Percentiles rank a stretch among this genome's conserved stretches.
These are phyloP conservation scores for Kodamaea alishanica DNA, from an alignment of 1,139 yeast genomes.

Conservation along the genomic window DNA sequence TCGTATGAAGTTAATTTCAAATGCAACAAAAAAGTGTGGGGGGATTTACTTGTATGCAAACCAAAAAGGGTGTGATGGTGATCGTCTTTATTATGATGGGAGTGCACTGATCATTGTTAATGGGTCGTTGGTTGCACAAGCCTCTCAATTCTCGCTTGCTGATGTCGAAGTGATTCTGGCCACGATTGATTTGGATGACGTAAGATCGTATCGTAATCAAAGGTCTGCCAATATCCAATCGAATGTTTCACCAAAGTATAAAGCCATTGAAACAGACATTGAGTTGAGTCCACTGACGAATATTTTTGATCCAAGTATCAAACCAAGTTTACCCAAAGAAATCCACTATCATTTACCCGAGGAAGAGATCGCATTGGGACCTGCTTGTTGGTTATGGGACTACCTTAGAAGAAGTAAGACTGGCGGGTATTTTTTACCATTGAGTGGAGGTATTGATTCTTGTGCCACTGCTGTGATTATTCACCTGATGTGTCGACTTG, in stretches of 20 bases:
- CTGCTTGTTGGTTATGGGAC: constrained; percentile 99
- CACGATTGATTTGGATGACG: constrained; percentile 89
- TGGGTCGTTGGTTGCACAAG: constrained; percentile 90
- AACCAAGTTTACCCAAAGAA: constrained; percentile 53
- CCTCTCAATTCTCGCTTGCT: constrained; percentile 77
- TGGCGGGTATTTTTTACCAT: constrained; percentile 87
- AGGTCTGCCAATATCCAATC: constrained; percentile 82
- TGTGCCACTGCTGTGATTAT: constrained; percentile 97
- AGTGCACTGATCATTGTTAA: constrained; percentile 92
- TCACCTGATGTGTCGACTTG: constrained; percentile 88
- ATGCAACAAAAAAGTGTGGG: constrained; percentile 94
- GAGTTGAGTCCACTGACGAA: constrained; percentile 58
- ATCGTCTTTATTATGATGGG: constrained; percentile 92
- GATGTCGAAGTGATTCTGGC: constrained; percentile 95
- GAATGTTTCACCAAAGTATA: constrained; percentile 45
- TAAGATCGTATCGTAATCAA: constrained; percentile 72
- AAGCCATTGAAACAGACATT: constrained; percentile 57
- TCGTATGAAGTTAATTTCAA: constrained; percentile 77
- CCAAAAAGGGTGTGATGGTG: constrained; percentile 98
- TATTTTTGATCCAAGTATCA: constrained; percentile 58
- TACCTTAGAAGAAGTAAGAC: constrained; percentile 84
- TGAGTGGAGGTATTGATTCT: constrained; percentile 96
- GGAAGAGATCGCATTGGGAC: constrained; percentile 95
- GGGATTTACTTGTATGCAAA: constrained; percentile 92
- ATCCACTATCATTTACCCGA: constrained; percentile 76